Base-by-base conservation (phyloP, 2,329 filamentous ascomycete species). In the Pezicula neosporulosa region DNA sequence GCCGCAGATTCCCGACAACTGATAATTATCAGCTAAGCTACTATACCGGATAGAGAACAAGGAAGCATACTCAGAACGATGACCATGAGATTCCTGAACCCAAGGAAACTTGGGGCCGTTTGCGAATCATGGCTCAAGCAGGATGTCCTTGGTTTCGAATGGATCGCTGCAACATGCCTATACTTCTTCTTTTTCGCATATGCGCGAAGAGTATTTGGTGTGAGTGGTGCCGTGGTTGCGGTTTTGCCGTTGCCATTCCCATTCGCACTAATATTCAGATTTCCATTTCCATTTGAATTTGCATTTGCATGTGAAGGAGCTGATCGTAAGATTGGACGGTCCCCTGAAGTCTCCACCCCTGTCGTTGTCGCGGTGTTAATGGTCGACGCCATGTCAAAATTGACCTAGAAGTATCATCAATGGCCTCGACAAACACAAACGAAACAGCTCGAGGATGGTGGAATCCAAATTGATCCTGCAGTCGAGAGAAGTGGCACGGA, bases 41-140 rank as follows among this genome's bases (percentile, higher is more conserved):
- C 21, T 21, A 21, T 18, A 44, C 39, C 18, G 9, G 18, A 44
- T 47, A 30, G 42, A 50, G 52, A 42, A 36, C 48, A 28, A 5
- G 35, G 18, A 19, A 49, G 19, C 79, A 56, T 78, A 94, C 90
- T 84, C 55, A 96, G 73, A 36, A 97, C 90, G 64, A 97, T 86
- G 37, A 96, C 89, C 90, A 97, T 96, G 56, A 99, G 80, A 67
- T 99, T 99, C 54, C 93, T 80, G 67, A 99, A 97, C 1, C 94
- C 94, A 15, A 96, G 73, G 66, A 97, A 97, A 68, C 90, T 96
- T 19, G 92, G 90, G 2, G 85, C 76, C 10, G 74, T 75, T 43
- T 81, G 72, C 2, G 90, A 82, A 67, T 97, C 94, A 63, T 92
- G 87, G 71, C 90, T 96, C 44, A 97, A 77, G 62, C 88, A 91